These are phyloP conservation scores for Choricystis sp. DNA, from an alignment of 139 green algal species.

Conservation along the genomic window DNA sequence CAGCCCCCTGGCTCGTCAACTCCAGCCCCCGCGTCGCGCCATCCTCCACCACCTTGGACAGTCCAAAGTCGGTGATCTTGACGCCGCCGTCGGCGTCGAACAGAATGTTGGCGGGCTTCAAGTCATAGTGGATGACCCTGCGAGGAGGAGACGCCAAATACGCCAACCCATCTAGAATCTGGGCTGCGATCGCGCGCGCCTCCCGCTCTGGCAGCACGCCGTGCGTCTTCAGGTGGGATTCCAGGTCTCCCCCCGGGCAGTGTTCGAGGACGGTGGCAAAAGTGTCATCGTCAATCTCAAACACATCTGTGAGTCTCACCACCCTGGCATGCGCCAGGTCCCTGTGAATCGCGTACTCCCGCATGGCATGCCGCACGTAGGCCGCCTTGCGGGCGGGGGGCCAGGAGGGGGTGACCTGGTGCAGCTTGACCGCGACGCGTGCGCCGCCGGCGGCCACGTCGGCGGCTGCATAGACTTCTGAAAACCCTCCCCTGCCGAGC, in stretches of 20 bases:
- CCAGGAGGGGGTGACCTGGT: constrained; percentile 67
- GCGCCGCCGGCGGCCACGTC: constrained; percentile 25
- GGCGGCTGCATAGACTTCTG: constrained; percentile 73
- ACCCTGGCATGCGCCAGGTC: constrained; percentile 49
- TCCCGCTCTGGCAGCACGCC: constrained; percentile 69
- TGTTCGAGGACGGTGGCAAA: constrained; percentile 90
- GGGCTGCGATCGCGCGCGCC: constrained; percentile 48
- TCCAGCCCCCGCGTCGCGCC: constrained; percentile 67
- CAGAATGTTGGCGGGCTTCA: constrained; percentile 93
- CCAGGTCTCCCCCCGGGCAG: constrained; percentile 70
- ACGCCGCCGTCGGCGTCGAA: constrained; percentile 65
- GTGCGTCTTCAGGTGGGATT: constrained; percentile 55
- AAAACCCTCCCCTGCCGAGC: constrained; percentile 86
- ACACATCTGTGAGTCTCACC: constrained; percentile 70
- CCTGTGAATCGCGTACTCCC: constrained; percentile 85
- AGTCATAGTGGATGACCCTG: constrained; percentile 85
- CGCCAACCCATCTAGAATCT: constrained; percentile 38
- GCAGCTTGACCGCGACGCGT: constrained; percentile 69
- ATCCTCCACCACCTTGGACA: constrained; percentile 77
- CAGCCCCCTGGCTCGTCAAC: constrained; percentile 84
- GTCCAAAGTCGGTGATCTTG: constrained; percentile 94
- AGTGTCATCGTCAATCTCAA: constrained; percentile 78
- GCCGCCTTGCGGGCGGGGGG: constrained; percentile 53
- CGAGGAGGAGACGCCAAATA: constrained; percentile 39
- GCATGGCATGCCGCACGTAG: constrained; percentile 81